Base-by-base conservation (phyloP, 2,329 filamentous ascomycete species). In the Aspergillus brunneoviolaceus region DNA sequence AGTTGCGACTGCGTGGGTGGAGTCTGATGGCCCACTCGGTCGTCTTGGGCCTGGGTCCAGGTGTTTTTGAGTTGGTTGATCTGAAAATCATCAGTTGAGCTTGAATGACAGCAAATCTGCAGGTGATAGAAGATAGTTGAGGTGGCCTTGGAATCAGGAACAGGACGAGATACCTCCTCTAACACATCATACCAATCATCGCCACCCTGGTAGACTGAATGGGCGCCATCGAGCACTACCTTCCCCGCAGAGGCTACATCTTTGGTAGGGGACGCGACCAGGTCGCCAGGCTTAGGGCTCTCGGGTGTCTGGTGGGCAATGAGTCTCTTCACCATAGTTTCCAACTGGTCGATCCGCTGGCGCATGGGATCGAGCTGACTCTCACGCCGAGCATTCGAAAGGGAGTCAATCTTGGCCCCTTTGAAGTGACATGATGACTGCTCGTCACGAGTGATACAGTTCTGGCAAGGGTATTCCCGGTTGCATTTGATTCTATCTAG, bases 151-250 rank as follows among this genome's bases (percentile, higher is more conserved):
- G 27, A 29, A 29, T 29, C 27, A 9, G 7, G 27, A 29, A 29
- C 27, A 29, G n/a, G 2, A 16, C 31, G 21, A 21, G 2, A 29
- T 14, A 62, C 60, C 21, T 62, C 60, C 14, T 51, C 21, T 14
- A 62, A 29, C 12, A 62, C 57, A 42, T 62, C 60, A 19, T 57
- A 27, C 60, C 60, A 62, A 39, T 60, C 56, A 51, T 62, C 53
- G 0, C 53, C 50, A 9, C 42, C 49, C 16, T 55, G 33, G 14
- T 62, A 62, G 5, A 62, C 49, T 6, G 60, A 62, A 5, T 56
- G 57, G 12, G 11, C 35, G 5, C 50, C 60, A 25, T 62, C 57
- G 2, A 62, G 51, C 1, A 62, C 35, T 0, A 57, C 60, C 7
- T 53, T 57, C 31, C 57, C 60, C 27, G 47, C 53, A 12, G 21